These are phyloP conservation scores for Wallacemonas sp. DNA, from an alignment of 208 protist species.

Conservation along the genomic window DNA sequence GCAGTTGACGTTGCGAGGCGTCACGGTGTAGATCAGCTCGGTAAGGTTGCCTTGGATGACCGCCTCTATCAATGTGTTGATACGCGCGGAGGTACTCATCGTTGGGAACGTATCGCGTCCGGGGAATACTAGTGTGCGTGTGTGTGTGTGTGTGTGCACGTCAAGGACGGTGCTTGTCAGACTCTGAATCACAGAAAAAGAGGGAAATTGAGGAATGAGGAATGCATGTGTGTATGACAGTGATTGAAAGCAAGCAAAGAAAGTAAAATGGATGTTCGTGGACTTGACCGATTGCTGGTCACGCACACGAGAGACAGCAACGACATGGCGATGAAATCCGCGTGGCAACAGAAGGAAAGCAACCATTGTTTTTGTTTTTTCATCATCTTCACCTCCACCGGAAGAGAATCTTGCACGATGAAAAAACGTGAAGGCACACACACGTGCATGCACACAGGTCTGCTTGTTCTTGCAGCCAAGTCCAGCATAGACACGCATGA, in stretches of 20 bases:
- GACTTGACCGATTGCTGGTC: too few relatives aligned
- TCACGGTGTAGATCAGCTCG: slow-evolving; percentile 42
- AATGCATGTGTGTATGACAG: not conserved
- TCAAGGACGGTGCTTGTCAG: not conserved
- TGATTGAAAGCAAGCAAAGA: not conserved
- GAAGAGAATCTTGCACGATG: too few relatives aligned
- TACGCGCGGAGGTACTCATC: slow-evolving; percentile 21
- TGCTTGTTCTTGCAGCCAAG: too few relatives aligned
- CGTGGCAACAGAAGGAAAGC: too few relatives aligned
- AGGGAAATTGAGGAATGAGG: not conserved
- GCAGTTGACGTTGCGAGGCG: slow-evolving; percentile 76
- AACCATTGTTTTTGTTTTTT: too few relatives aligned
- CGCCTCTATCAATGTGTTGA: slow-evolving; percentile 33
- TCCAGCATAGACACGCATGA: too few relatives aligned
- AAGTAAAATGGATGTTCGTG: too few relatives aligned
- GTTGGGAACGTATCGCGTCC: not conserved
- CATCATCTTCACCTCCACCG: too few relatives aligned
- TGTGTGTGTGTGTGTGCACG: not conserved
- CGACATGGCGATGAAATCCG: too few relatives aligned
- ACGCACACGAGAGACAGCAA: too few relatives aligned
- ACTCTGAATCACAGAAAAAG: not conserved
- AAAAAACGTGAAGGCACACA: too few relatives aligned
- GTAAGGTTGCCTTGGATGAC: slow-evolving; percentile 55
- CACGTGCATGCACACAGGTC: too few relatives aligned
- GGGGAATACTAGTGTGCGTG: not conserved